Evolutionary conservation across 805 yeast genomes (phyloP).

Genomic region (Peterozyma toletana): DNA sequence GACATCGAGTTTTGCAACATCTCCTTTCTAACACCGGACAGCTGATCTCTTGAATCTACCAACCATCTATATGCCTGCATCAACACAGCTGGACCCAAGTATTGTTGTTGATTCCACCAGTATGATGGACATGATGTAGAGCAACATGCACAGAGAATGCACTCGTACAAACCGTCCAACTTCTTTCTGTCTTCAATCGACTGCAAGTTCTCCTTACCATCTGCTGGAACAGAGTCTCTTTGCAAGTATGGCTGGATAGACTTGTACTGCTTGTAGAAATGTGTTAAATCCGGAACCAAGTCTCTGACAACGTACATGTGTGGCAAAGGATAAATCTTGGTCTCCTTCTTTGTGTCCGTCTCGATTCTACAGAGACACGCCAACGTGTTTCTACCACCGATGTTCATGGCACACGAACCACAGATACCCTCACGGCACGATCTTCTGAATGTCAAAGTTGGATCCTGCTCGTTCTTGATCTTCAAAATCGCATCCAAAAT

Average conservation of each 20-base stretch:
- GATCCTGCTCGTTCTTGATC: constrained; percentile 94
- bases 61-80: constrained; percentile 99
- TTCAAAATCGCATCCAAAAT: constrained; percentile 89
- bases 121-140: constrained; percentile 98
- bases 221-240: constrained; percentile 70
- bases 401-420: constrained; percentile 99
- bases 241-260: constrained; percentile 96
- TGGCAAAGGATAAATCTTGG: constrained; percentile 93
- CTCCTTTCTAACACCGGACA: constrained; percentile 70
- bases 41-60: constrained; percentile 94
- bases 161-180: constrained; percentile 94
- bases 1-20: constrained; percentile 97
- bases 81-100: constrained; percentile 96
- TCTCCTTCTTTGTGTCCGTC: constrained; percentile 61
- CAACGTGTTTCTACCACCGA: constrained; percentile 93
- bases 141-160: constrained; percentile 98
- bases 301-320: constrained; percentile 98
- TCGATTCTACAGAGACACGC: constrained; percentile 96
- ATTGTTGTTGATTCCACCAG: constrained; percentile 99
- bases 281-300: constrained; percentile 95
- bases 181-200: constrained; percentile 89
- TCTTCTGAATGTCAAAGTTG: constrained; percentile 93
- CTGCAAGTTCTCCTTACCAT: constrained; percentile 91
- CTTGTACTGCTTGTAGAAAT: constrained; percentile 97
- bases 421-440: constrained; percentile 99